Base-by-base conservation (phyloP, 345 rosid genomes). In the Lumnitzera racemosa region DNA sequence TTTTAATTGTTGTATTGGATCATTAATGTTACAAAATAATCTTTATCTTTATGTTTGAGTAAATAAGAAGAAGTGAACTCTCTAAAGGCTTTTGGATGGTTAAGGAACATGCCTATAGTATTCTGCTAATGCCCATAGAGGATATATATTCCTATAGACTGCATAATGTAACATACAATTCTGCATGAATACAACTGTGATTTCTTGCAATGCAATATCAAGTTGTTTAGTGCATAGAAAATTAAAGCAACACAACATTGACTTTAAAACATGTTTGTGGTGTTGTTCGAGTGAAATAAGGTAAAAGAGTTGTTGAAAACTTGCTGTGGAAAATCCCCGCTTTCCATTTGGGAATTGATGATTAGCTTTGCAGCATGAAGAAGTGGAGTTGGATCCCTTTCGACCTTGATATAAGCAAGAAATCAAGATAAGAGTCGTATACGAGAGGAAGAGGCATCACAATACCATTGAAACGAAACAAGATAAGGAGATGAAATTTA, bases 321-420 rank as follows among this genome's bases (percentile, higher is more conserved):
- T 83, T 80, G 73, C 49, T 80, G 83, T 2, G 97, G 96, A 53
- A 83, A 90, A 61, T 78, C 86, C 3, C 96, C 96, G 53, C 76
- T 70, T 49, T 71, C 84, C 43, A 74, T 23, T 46, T 87, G 95
- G 15, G 89, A 85, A 72, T 77, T 87, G 68, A 90, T 87, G 64
- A 90, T 59, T 46, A 87, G 61, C 62, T 78, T 90, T 15, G 81
- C 92, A 15, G 82, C 95, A 2, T 66, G 75, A 56, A 81, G 87
- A 70, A 87, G 73, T 27, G 97, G 90, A 12, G 65, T 68, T 1
- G 86, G 81, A 65, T 87, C 85, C 71, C 82, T 64, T 60, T 82
- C 84, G 15, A 71, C 83, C 86, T n/a, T 81, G 58, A 47, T 13
- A 27, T 4, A 4, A 8, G 10, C 3, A 36, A 1, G 1, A 36